Percentiles rank a stretch among this genome's conserved stretches.
These are phyloP conservation scores for Cladophialophora exuberans DNA, from an alignment of 2,329 filamentous ascomycete species.

Conservation along the genomic window DNA sequence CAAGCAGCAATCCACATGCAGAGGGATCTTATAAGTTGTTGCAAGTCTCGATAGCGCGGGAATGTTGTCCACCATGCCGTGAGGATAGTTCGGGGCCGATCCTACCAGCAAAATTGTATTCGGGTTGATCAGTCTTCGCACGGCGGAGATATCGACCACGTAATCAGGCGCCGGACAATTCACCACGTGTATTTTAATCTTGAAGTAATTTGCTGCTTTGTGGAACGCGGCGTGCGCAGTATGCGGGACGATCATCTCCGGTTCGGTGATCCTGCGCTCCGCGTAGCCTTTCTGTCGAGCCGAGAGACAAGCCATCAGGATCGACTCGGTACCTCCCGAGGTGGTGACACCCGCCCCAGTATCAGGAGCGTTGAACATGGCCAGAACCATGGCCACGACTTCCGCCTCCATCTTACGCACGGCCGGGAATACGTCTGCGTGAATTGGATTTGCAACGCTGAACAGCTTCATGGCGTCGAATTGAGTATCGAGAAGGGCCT, in stretches of 20 bases:
- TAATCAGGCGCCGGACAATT: constrained; percentile 82
- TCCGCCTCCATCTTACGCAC: constrained; percentile 99
- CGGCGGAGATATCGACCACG: constrained; percentile 77
- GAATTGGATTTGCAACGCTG: constrained; percentile 93
- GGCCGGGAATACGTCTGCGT: constrained; percentile 96
- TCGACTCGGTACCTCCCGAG: constrained; percentile 92
- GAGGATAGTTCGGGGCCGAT: constrained; percentile 95
- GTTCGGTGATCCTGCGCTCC: constrained; percentile 86
- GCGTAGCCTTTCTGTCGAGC: constrained; percentile 85
- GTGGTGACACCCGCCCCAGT: constrained; percentile 86
- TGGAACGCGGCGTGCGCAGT: constrained; percentile 96
- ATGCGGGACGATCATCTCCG: constrained; percentile 96
- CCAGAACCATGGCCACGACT: constrained; percentile 89
- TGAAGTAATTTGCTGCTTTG: constrained; percentile 94
- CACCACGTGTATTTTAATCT: constrained; percentile 90
- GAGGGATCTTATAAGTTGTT: constrained; percentile 74
- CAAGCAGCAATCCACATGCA: constrained; percentile 97
- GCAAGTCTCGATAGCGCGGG: constrained; percentile 81
- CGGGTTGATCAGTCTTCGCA: constrained; percentile 84
- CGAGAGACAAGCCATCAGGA: constrained; percentile 90
- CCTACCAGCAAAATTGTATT: constrained; percentile 95
- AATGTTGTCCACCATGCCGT: constrained; percentile 97
- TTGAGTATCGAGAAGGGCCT: constrained; percentile 79
- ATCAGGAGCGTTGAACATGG: constrained; percentile 86
- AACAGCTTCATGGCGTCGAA: constrained; percentile 93